Evolutionary conservation across 2,329 filamentous ascomycete species (phyloP).

Genomic region (Fusarium zealandicum): DNA sequence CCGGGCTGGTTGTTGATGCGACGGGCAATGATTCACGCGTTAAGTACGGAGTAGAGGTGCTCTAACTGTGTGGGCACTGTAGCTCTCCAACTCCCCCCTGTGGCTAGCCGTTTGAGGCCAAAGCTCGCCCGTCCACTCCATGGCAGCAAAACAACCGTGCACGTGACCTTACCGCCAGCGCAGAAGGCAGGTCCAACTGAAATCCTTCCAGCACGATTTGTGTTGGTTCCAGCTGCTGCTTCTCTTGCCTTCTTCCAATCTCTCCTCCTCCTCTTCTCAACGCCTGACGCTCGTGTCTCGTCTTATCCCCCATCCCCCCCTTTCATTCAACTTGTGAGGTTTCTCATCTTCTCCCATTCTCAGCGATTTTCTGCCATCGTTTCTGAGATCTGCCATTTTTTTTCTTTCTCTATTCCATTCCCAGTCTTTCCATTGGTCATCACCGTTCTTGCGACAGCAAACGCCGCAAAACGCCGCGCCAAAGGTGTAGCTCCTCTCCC

Average conservation of each 20-base stretch:
- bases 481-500: conserved; percentile 19
- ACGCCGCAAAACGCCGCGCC: conserved; percentile 30
- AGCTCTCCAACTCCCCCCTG: neutral
- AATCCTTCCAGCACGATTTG: conserved; percentile 18
- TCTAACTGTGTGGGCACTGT: neutral
- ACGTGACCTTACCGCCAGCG: conserved; percentile 21
- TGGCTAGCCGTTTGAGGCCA: neutral
- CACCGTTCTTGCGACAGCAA: conserved; percentile 31
- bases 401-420: conserved; percentile 7
- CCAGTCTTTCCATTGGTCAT: conserved; percentile 28
- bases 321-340: conserved; percentile 31
- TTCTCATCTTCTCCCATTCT: conserved; percentile 32
- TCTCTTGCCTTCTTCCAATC: conserved; percentile 39
- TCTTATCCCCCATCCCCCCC: conserved; percentile 22
- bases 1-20: too few species aligned
- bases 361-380: conserved; percentile 29
- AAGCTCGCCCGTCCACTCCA: neutral
- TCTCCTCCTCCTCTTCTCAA: conserved; percentile 29
- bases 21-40: too few species aligned
- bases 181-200: conserved; percentile 7
- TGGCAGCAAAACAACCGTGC: neutral
- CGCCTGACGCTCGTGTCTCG: conserved; percentile 36
- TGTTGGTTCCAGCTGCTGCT: conserved; percentile 31
- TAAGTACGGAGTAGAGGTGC: too few species aligned
- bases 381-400: conserved; percentile 20